These are phyloP conservation scores for Trichothecium sympodiale DNA, from an alignment of 2,329 filamentous ascomycete genomes.

Conservation along the genomic window DNA sequence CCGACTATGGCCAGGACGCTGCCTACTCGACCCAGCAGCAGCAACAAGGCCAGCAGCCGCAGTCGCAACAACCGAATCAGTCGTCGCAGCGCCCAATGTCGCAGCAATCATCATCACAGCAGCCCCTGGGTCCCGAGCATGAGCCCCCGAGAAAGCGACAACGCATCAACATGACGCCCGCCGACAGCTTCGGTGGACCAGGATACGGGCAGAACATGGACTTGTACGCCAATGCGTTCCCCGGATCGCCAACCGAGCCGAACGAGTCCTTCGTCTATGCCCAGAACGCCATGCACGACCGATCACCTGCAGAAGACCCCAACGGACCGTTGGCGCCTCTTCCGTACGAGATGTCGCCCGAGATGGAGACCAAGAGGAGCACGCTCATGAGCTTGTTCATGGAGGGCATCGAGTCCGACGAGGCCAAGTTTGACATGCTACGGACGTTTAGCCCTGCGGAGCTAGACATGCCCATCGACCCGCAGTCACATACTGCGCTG, in stretches of 20 bases:
- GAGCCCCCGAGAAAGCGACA: slow-evolving; percentile 75
- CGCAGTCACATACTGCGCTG: slow-evolving; percentile 77
- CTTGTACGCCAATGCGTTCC: slow-evolving; percentile 34
- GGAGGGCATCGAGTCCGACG: slow-evolving; percentile 59
- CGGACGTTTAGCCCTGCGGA: slow-evolving; percentile 66
- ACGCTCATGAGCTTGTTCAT: slow-evolving; percentile 76
- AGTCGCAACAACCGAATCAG: slow-evolving; percentile 1
- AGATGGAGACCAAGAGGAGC: slow-evolving; percentile 70
- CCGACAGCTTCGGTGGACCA: slow-evolving; percentile 39
- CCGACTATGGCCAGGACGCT: slow-evolving; percentile 67
- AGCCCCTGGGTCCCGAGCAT: slow-evolving; percentile 41
- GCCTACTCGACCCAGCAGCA: slow-evolving; percentile 52
- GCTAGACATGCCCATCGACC: slow-evolving; percentile 85
- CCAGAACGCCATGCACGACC: slow-evolving; percentile 33
- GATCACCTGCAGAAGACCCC: slow-evolving; percentile 33
- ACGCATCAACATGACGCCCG: slow-evolving; percentile 42
- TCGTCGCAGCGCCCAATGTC: slow-evolving; percentile 12
- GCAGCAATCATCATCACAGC: neutral
- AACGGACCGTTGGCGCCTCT: slow-evolving; percentile 55
- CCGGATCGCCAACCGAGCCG: slow-evolving; percentile 67
- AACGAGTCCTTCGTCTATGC: slow-evolving; percentile 69
- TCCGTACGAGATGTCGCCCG: slow-evolving; percentile 45
- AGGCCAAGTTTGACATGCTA: slow-evolving; percentile 65
- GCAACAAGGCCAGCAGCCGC: slow-evolving; percentile 13
- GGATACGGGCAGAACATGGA: slow-evolving; percentile 40